phyloP scores from a whole-genome alignment of 2,329 filamentous ascomycete species.

The Rhexocercosporidium sp. region DNA sequence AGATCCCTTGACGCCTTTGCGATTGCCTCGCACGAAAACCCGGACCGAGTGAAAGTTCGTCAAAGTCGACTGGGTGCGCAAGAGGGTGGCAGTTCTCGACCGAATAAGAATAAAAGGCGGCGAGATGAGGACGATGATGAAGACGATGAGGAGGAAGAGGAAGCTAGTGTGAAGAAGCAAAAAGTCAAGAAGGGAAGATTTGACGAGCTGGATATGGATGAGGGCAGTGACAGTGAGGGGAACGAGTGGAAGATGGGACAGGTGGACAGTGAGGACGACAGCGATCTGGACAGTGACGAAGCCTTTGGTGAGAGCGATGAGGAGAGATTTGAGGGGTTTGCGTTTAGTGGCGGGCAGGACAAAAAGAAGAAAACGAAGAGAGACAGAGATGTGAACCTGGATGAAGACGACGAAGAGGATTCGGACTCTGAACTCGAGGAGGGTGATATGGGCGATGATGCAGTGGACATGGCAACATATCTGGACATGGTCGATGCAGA shows the following conservation, averaged over 20 bases:
- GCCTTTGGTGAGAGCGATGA: slow-evolving; percentile 75
- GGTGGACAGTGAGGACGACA: slow-evolving; percentile 69
- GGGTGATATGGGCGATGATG: slow-evolving; percentile 65
- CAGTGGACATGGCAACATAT: slow-evolving; percentile 43
- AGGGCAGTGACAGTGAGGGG: slow-evolving; percentile 71
- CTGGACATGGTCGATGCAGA: slow-evolving; percentile 50
- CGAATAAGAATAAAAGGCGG: slow-evolving; percentile 45
- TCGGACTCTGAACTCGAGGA: slow-evolving; percentile 62
- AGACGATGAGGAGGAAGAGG: slow-evolving; percentile 44
- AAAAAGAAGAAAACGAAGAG: slow-evolving; percentile 56
- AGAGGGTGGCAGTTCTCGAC: slow-evolving; percentile 47
- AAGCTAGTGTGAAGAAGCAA: slow-evolving; percentile 42
- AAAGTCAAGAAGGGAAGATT: slow-evolving; percentile 37
- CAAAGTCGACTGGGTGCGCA: slow-evolving; percentile 62
- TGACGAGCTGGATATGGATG: slow-evolving; percentile 55
- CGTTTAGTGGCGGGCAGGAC: slow-evolving; percentile 63
- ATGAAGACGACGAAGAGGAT: slow-evolving; percentile 50
- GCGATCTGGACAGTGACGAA: slow-evolving; percentile 73
- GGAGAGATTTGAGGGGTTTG: slow-evolving; percentile 70
- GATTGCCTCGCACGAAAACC: slow-evolving; percentile 63
- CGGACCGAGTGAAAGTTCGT: slow-evolving; percentile 57
- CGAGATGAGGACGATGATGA: slow-evolving; percentile 53
- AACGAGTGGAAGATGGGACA: slow-evolving; percentile 71
- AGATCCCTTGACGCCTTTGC: slow-evolving; percentile 60
- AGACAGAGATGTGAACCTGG: slow-evolving; percentile 52